Evolutionary conservation across 192 early-diverging fungal species (phyloP), one percentile per base, ranked within the genome.

Genomic region (Geranomyces michiganensis): DNA sequence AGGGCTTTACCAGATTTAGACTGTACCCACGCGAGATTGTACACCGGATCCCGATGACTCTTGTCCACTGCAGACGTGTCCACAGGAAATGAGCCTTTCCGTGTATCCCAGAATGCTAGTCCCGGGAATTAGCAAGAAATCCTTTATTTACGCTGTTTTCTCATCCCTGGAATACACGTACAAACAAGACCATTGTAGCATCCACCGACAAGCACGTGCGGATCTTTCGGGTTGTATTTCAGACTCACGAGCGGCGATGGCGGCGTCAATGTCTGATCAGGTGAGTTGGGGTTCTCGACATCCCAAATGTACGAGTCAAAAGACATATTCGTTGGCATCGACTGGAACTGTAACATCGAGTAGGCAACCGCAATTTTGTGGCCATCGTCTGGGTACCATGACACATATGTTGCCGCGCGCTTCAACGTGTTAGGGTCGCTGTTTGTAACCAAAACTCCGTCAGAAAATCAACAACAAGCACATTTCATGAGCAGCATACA

Each of bases 151-250:
- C n/a, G 19, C 46, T 47, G 46, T 19, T 10, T 47, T 47, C 19
- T 47, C 46, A 12, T n/a, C 13, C 24, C 12, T 69, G 53, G 17
- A 24, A n/a, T 10, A 58, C 1, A 60, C 78, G 66, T 41, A 87
- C 85, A 84, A 27, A 87, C 58, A 15, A 84, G 59, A 22, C 87
- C 87, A 63, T 84, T 88, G 71, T 88, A 87, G 19, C 72, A 84
- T 41, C 87, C 87, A 10, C 87, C 87, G 22, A 88, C 83, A 13
- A 88, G 70, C 59, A 88, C 80, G 68, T 88, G 87, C 0, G 87
- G 87, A 72, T 88, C 87, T 61, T 88, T 88, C 49, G 87, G 87
- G 66, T 88, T 88, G 71, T 88, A 88, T 61, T 87, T 84, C 46
- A 88, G 26, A 69, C 78, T 82, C 1, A 88, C 87, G 0, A 88